These are phyloP conservation scores for Malassezia pachydermatis DNA, from an alignment of 1,284 basidiomycete genomes.

Conservation along the genomic window DNA sequence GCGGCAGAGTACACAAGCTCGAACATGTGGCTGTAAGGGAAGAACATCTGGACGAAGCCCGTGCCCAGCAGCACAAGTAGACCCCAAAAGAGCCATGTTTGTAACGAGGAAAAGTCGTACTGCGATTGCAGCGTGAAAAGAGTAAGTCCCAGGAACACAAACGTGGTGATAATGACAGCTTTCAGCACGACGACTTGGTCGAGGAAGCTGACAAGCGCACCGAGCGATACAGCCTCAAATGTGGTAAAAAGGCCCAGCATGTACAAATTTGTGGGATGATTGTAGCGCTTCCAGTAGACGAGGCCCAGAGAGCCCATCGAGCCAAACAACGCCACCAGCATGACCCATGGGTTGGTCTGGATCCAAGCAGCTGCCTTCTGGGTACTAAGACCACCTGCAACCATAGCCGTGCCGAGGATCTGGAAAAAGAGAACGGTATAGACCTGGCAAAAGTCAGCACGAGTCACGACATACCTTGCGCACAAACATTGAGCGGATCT, in stretches of 20 bases:
- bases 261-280: conserved; percentile 68
- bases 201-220: conserved; percentile 65
- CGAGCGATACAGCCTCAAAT: conserved; percentile 53
- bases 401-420: conserved; percentile 35
- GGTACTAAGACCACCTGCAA: conserved; percentile 31
- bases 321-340: conserved; percentile 58
- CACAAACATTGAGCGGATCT: conserved; percentile 42
- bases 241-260: conserved; percentile 56
- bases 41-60: conserved; percentile 61
- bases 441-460: conserved; percentile 12
- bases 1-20: conserved; percentile 67
- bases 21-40: conserved; percentile 66
- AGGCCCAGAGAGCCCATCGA: conserved; percentile 65
- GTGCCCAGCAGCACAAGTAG: conserved; percentile 40
- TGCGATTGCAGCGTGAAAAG: conserved; percentile 68
- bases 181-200: conserved; percentile 69
- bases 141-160: conserved; percentile 68
- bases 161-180: conserved; percentile 73
- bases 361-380: conserved; percentile 27
- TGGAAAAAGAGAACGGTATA: conserved; percentile 41
- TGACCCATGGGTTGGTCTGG: conserved; percentile 32
- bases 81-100: conserved; percentile 68
- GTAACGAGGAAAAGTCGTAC: conserved; percentile 69
- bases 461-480: conserved; percentile 24
- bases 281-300: conserved; percentile 77